Percentiles rank a stretch among this genome's conserved stretches.
These are phyloP conservation scores for Boletus rubescentipes DNA, from an alignment of 768 basidiomycete genomes.

Conservation along the genomic window DNA sequence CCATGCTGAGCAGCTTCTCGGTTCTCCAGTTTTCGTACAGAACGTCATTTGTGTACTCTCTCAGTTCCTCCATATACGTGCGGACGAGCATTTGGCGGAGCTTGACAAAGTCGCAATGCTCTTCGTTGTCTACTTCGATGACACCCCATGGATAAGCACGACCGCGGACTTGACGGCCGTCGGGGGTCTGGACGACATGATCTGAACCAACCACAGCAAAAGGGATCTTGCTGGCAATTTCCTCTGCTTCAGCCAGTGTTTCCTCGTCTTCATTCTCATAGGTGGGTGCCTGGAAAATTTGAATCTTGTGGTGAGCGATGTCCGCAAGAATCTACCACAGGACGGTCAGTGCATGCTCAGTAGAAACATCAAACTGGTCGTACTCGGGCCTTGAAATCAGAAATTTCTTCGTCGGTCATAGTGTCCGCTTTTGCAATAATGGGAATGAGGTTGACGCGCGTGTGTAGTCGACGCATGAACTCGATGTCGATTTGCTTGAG, in stretches of 20 bases:
- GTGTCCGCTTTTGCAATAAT: constrained; percentile 99
- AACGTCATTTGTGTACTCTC: constrained; percentile 94
- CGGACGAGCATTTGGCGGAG: constrained; percentile 99
- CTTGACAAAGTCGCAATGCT: constrained; percentile 99
- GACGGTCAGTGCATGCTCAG: neutral
- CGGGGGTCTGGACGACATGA: constrained; percentile 72
- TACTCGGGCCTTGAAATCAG: constrained; percentile 91
- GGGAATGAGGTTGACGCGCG: constrained; percentile 97
- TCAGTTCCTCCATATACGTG: constrained; percentile 98
- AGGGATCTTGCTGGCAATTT: constrained; percentile 97
- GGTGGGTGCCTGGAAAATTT: constrained; percentile 96
- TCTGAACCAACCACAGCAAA: constrained; percentile 98
- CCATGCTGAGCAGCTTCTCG: constrained; percentile 95
- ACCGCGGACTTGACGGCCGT: constrained; percentile 91
- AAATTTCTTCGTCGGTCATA: constrained; percentile 93
- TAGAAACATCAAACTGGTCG: constrained; percentile 17
- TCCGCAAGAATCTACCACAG: constrained; percentile 77
- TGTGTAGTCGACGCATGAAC: constrained; percentile 97
- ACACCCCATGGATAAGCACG: constrained; percentile 98
- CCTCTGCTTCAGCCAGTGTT: constrained; percentile 94
- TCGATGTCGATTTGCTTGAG: constrained; percentile 98
- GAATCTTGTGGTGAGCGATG: constrained; percentile 92
- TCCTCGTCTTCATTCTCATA: constrained; percentile 99
- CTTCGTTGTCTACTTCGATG: constrained; percentile 98
- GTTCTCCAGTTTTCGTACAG: constrained; percentile 99